A percentile compares a stretch with the other conserved stretches of the same genome.
phyloP scores from a whole-genome alignment of 75 land plant species.

The Cupressus sempervirens region DNA sequence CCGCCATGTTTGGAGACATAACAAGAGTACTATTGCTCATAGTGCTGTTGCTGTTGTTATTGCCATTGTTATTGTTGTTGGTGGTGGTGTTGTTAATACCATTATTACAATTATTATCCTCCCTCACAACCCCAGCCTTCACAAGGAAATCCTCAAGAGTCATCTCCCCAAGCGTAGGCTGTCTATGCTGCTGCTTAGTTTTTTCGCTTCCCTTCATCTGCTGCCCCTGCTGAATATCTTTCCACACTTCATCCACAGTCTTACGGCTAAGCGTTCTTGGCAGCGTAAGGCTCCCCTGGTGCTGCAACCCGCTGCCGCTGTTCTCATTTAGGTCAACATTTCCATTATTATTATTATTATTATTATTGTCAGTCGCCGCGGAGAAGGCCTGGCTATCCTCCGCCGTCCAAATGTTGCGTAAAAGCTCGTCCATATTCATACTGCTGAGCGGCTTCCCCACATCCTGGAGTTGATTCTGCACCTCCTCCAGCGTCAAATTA shows the following conservation, averaged over 20 bases:
- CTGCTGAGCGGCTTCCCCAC: slow-evolving; percentile 70
- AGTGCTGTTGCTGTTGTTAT: slow-evolving; percentile 8
- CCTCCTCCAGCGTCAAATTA: slow-evolving; percentile 44
- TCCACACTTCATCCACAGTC: slow-evolving; percentile 75
- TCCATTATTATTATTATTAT: slow-evolving; percentile 18
- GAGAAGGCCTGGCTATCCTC: slow-evolving; percentile 57
- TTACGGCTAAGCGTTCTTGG: slow-evolving; percentile 44
- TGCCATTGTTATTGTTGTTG: neutral
- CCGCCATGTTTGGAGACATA: slow-evolving; percentile 9
- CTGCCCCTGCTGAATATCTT: slow-evolving; percentile 42
- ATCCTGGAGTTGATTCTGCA: slow-evolving; percentile 52
- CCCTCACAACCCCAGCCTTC: slow-evolving; percentile 56
- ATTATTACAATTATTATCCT: slow-evolving; percentile 10
- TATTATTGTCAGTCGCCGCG: slow-evolving; percentile 5
- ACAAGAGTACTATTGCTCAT: slow-evolving; percentile 9
- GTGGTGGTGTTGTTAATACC: slow-evolving; percentile 5
- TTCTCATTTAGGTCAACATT: neutral
- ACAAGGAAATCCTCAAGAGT: slow-evolving; percentile 72
- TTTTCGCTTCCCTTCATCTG: slow-evolving; percentile 4
- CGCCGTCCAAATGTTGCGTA: slow-evolving; percentile 61
- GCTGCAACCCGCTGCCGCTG: slow-evolving; percentile 11
- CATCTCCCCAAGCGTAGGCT: slow-evolving; percentile 57
- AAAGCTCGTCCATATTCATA: slow-evolving; percentile 83
- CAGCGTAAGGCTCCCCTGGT: slow-evolving; percentile 41
- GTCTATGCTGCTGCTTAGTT: slow-evolving; percentile 23